A percentile compares a stretch with the other conserved stretches of the same genome.
Conservation (phyloP, 1,139 yeast genomes). For the Candida sp. region DNA sequence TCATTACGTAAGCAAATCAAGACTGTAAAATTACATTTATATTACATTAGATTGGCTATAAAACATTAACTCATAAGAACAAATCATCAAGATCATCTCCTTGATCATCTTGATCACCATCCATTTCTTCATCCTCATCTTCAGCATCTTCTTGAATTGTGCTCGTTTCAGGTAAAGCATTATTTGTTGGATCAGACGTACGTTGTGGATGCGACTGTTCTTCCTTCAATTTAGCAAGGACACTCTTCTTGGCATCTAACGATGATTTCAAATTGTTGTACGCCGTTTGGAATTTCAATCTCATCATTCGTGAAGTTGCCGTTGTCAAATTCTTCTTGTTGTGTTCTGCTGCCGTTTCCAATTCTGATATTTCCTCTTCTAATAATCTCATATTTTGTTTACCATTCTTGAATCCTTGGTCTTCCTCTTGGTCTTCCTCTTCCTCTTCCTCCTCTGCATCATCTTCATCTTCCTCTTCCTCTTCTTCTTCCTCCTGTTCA, state of each 20-base stretch:
- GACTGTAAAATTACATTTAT: background rate
- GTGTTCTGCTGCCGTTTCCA: conserved; percentile 74
- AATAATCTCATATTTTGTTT: conserved; percentile 74
- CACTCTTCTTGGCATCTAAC: conserved; percentile 76
- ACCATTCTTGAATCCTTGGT: conserved; percentile 28
- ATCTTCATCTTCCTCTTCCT: conserved; percentile 27
- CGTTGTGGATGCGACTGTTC: conserved; percentile 17
- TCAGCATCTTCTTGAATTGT: conserved; percentile 16
- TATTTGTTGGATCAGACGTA: conserved; percentile 14
- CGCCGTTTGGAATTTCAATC: conserved; percentile 82
- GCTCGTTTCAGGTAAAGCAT: conserved; percentile 8
- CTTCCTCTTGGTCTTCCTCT: conserved; percentile 24
- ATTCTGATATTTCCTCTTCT: conserved; percentile 81
- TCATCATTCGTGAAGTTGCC: conserved; percentile 84
- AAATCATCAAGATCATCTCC: conserved; percentile 41
- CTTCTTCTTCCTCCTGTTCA: conserved; percentile 22
- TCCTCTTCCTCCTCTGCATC: conserved; percentile 25
- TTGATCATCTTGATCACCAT: conserved; percentile 26
- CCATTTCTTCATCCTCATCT: conserved; percentile 26
- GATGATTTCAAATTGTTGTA: conserved; percentile 79
- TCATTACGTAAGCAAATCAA: conserved; percentile 1
- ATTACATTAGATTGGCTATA: conserved; percentile 28
- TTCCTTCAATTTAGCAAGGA: conserved; percentile 42
- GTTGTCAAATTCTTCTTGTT: conserved; percentile 72
- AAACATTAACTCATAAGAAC: background rate